A percentile compares a stretch with the other conserved stretches of the same genome.
These are phyloP conservation scores for Colletotrichum paranaense DNA, from an alignment of 2,329 filamentous ascomycete species.

Conservation along the genomic window DNA sequence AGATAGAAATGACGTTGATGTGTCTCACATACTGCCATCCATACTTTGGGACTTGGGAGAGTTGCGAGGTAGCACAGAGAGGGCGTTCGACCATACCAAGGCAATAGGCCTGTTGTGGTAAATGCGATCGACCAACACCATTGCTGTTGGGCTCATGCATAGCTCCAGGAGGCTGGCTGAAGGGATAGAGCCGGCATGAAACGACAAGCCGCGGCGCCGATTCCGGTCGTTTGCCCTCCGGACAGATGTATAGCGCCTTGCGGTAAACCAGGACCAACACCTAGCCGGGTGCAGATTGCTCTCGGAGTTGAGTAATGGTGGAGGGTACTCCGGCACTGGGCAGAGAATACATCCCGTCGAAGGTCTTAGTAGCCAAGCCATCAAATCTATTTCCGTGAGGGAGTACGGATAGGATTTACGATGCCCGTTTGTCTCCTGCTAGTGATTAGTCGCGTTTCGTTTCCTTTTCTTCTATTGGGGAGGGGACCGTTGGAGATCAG, in stretches of 20 bases:
- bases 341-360: neutral
- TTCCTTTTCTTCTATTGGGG: neutral
- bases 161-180: slow-evolving; percentile 10
- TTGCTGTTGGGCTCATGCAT: slow-evolving; percentile 18
- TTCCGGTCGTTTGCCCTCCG: neutral
- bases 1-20: slow-evolving; percentile 18
- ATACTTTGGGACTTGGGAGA: neutral
- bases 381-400: slow-evolving; percentile 20
- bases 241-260: slow-evolving; percentile 11
- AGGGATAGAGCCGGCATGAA: slow-evolving; percentile 9
- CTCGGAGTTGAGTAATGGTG: neutral
- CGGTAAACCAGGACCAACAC: neutral
- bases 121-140: slow-evolving; percentile 23
- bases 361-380: slow-evolving; percentile 17
- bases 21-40: neutral
- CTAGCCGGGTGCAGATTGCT: neutral
- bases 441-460: slow-evolving; percentile 14
- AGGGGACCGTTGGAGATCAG: neutral
- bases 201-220: slow-evolving; percentile 14
- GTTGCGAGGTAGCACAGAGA: neutral
- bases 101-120: slow-evolving; percentile 12
- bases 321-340: neutral
- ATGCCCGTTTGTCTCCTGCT: neutral
- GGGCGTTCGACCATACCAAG: neutral
- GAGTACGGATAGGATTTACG: neutral